phyloP scores from a whole-genome alignment of 345 rosid genomes.

The Viola odorata region DNA sequence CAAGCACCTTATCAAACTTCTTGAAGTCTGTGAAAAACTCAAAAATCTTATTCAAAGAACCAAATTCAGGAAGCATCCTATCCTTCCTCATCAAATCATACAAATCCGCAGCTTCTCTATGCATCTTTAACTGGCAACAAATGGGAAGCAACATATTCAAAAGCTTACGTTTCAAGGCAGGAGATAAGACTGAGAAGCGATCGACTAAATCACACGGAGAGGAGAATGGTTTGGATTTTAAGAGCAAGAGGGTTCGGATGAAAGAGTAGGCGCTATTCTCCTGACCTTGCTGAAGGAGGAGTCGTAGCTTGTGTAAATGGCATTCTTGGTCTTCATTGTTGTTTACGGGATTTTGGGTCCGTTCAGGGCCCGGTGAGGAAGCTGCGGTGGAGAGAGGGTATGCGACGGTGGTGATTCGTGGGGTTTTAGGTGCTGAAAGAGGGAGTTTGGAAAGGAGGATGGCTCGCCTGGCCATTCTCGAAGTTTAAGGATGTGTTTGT shows the following conservation, averaged over 20 bases:
- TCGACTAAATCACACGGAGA: constrained; percentile 28
- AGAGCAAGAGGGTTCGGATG: constrained; percentile 37
- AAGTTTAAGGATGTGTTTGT: not conserved
- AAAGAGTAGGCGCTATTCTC: constrained; percentile 38
- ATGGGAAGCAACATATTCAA: constrained; percentile 39
- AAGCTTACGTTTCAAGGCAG: constrained; percentile 38
- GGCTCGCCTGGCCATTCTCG: not conserved
- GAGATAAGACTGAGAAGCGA: constrained; percentile 49
- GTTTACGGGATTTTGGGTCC: not conserved
- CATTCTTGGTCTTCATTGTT: constrained; percentile 22
- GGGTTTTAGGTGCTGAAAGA: not conserved
- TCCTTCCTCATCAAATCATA: constrained; percentile 37
- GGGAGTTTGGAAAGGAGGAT: not conserved
- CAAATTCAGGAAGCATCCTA: constrained; percentile 43
- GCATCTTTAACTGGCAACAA: constrained; percentile 41
- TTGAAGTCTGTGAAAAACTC: constrained; percentile 37
- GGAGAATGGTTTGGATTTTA: constrained; percentile 31
- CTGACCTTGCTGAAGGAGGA: constrained; percentile 51
- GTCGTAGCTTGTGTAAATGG: constrained; percentile 37
- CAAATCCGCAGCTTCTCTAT: constrained; percentile 38
- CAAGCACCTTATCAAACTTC: constrained; percentile 36
- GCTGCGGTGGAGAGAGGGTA: not conserved
- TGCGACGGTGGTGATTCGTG: not conserved
- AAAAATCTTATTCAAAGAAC: constrained; percentile 34
- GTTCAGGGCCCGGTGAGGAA: not conserved